phyloP scores from a whole-genome alignment of 1,139 yeast genomes.

The Candida albicans region DNA sequence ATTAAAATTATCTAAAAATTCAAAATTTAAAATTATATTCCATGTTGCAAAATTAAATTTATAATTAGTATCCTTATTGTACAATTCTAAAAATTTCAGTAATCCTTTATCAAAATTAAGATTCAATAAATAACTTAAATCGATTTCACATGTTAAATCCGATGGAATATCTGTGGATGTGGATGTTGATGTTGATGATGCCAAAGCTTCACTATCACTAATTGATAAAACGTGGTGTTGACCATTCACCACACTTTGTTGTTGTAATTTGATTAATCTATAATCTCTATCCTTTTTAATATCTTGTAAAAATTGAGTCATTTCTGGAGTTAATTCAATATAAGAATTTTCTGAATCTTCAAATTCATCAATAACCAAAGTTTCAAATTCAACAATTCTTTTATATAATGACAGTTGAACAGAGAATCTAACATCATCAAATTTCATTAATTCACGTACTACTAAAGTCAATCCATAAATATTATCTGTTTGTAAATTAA shows the following conservation, averaged over 20 bases:
- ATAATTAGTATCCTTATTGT: conserved; percentile 30
- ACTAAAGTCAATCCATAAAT: conserved; percentile 34
- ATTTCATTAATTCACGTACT: conserved; percentile 24
- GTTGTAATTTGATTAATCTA: background rate
- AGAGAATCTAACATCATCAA: background rate
- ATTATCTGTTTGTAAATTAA: conserved; percentile 35
- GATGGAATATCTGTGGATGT: conserved; percentile 9
- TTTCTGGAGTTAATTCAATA: conserved; percentile 38
- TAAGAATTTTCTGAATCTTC: conserved; percentile 54
- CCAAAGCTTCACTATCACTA: no score
- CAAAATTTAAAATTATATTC: conserved; percentile 31
- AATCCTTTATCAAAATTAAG: conserved; percentile 32
- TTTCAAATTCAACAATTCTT: conserved; percentile 31
- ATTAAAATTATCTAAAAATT: conserved; percentile 26
- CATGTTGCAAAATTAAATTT: conserved; percentile 36
- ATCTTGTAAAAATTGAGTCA: conserved; percentile 28
- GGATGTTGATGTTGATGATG: background rate
- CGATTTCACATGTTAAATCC: conserved; percentile 19
- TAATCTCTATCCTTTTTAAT: conserved; percentile 11
- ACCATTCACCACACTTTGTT: no score
- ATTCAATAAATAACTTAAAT: conserved; percentile 32
- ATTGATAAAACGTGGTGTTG: no score
- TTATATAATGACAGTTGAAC: conserved; percentile 9
- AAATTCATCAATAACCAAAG: conserved; percentile 48
- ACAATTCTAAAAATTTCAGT: conserved; percentile 26